A percentile compares a stretch with the other conserved stretches of the same genome.
These are phyloP conservation scores for Ilyonectria mors-panacis DNA, from an alignment of 2,329 filamentous ascomycete species.

Conservation along the genomic window DNA sequence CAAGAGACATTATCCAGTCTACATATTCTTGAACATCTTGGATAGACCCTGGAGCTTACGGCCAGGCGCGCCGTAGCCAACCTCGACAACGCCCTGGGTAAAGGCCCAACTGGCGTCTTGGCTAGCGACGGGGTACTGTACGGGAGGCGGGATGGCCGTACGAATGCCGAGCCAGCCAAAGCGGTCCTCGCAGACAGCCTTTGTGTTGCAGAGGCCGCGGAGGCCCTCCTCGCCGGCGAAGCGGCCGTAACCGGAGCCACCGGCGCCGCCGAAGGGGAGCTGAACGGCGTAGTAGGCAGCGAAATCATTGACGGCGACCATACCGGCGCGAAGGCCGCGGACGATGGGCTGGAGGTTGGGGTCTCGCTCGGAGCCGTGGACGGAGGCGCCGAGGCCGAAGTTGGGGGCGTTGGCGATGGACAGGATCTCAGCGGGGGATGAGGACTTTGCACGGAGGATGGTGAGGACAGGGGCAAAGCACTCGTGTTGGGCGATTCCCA, in stretches of 20 bases:
- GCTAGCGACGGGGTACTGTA: slow-evolving; percentile 85
- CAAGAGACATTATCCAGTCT: slow-evolving; percentile 11
- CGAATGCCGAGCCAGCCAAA: slow-evolving; percentile 72
- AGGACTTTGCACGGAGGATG: slow-evolving; percentile 80
- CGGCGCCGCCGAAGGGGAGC: slow-evolving; percentile 93
- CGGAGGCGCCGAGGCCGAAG: slow-evolving; percentile 90
- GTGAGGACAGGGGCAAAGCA: slow-evolving; percentile 94
- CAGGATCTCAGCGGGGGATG: slow-evolving; percentile 75
- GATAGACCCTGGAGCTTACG: slow-evolving; percentile 59
- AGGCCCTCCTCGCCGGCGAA: slow-evolving; percentile 95
- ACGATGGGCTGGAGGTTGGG: slow-evolving; percentile 76
- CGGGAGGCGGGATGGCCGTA: slow-evolving; percentile 84
- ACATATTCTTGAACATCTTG: slow-evolving; percentile 62
- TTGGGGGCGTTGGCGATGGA: slow-evolving; percentile 84
- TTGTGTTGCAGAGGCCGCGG: slow-evolving; percentile 86
- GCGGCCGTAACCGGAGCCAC: slow-evolving; percentile 90
- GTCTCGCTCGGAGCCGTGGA: slow-evolving; percentile 81
- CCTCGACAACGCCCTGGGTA: slow-evolving; percentile 71
- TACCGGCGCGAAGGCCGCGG: slow-evolving; percentile 81
- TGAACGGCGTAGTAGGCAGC: slow-evolving; percentile 94
- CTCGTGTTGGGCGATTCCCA: slow-evolving; percentile 91
- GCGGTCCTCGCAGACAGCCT: slow-evolving; percentile 87
- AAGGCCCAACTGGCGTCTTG: slow-evolving; percentile 77
- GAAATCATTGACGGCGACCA: slow-evolving; percentile 97
- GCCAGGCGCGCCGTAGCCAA: slow-evolving; percentile 67